Base-by-base conservation (phyloP, 345 rosid genomes). In the Eucalyptus tenuipes region DNA sequence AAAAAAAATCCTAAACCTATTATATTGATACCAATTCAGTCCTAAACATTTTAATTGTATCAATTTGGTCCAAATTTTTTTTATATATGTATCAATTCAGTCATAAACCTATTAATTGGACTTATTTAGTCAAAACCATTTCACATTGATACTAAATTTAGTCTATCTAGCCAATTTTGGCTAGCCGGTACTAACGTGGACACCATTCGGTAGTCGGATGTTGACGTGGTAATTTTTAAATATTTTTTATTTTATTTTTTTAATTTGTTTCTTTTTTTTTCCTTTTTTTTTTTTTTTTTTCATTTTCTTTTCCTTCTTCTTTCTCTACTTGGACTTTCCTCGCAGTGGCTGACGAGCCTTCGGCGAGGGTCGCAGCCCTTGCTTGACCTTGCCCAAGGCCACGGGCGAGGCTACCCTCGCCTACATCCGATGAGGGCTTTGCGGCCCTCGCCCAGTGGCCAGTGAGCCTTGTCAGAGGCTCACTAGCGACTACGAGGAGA, bases 351-450 rank as follows among this genome's bases (percentile, higher is more conserved):
- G 1, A 15, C 3, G 1, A 49, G 52, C 7, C 48, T 47, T 4
- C 18, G 0, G 0, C 3, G 18, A 49, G 7, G 18, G 52, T 15
- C 0, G 18, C 7, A 49, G 3, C 52, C 3, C 52, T 49, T 0
- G 3, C 52, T 49, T 0, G 7, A 49, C 18, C 52, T 49, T 0
- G 7, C 52, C 18, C 1, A 1, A 3, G 52, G 52, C 3, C 52
- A 49, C 0, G 18, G 0, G 52, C 1, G 0, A 45, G 47, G 1
- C 47, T 45, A 0, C 0, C 47, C 47, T 45, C 10, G 3, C 1
- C 47, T 45, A 45, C 3, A 47, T 47, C 3, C 1, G 13, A 4
- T 0, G 0, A 49, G 52, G 52, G 7, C 52, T 49, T 49, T 0
- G 0, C 1, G 0, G 52, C 52, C 52, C 18, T 49, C 0, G 7